Conservation (phyloP, 2,329 filamentous ascomycete genomes). For the Aspergillus alliaceus region DNA sequence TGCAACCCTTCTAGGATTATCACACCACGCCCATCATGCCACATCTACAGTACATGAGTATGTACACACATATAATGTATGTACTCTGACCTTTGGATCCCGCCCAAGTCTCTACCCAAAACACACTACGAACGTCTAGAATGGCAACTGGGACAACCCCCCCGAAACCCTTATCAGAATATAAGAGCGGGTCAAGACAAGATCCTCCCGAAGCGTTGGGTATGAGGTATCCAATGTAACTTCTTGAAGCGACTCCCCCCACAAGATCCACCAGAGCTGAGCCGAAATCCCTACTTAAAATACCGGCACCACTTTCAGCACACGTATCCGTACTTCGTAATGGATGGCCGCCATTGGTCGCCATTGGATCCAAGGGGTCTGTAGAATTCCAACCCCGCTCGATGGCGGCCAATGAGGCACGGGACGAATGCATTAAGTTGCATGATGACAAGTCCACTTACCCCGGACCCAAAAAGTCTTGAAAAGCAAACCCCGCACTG, state of each 20-base stretch:
- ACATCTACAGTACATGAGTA: background rate
- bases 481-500: background rate
- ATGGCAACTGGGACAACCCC: background rate
- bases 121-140: background rate
- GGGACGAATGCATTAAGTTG: too few relatives aligned
- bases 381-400: background rate
- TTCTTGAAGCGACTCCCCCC: too few relatives aligned
- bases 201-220: too few relatives aligned
- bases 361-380: too few relatives aligned
- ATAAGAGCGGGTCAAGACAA: background rate
- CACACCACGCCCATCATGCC: background rate
- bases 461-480: background rate
- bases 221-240: background rate
- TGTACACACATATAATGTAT: background rate
- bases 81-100: too few relatives aligned
- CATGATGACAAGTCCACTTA: too few relatives aligned
- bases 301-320: background rate
- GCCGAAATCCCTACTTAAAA: background rate
- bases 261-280: background rate
- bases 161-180: background rate
- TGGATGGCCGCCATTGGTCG: background rate
- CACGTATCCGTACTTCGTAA: background rate
- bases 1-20: background rate
- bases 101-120: background rate
- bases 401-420: background rate